Evolutionary conservation across 2,329 filamentous ascomycete genomes (phyloP).

Genomic region (Xylariaceae sp.): DNA sequence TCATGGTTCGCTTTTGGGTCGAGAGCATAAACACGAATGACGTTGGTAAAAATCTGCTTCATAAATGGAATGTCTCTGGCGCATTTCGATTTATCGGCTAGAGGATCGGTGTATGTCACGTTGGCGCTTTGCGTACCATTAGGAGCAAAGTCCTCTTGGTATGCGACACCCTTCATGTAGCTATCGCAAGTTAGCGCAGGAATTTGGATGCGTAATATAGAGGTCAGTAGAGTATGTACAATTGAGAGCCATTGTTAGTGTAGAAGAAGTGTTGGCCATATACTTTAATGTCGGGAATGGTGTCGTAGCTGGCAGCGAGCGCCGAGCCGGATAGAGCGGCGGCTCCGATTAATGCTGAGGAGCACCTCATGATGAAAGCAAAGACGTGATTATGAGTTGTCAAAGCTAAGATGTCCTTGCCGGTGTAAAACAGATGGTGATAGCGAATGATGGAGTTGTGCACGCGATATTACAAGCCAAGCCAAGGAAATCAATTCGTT

Average conservation of each 20-base stretch:
- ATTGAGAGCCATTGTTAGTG: constrained; percentile 69
- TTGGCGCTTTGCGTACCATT: constrained; percentile 54
- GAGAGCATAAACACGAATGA: constrained; percentile 93
- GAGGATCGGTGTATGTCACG: constrained; percentile 76
- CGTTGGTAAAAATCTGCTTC: constrained; percentile 81
- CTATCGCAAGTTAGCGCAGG: constrained; percentile 32
- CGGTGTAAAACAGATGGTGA: constrained; percentile 9
- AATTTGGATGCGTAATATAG: background rate
- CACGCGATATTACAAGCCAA: background rate
- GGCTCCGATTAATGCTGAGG: constrained; percentile 35
- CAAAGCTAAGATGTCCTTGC: constrained; percentile 19
- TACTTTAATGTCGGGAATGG: constrained; percentile 40
- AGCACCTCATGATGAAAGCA: constrained; percentile 35
- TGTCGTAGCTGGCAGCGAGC: constrained; percentile 38
- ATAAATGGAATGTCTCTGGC: constrained; percentile 86
- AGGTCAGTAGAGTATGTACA: constrained; percentile 48
- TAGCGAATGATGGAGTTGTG: background rate
- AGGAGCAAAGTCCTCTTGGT: constrained; percentile 79
- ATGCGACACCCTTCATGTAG: constrained; percentile 92
- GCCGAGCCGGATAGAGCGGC: constrained; percentile 34
- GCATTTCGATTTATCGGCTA: constrained; percentile 74
- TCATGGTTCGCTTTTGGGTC: constrained; percentile 80
- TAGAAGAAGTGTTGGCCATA: constrained; percentile 45
- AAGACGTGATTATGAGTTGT: background rate
- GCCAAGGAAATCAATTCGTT: constrained; percentile 11